Evolutionary conservation across 2,329 filamentous ascomycete genomes (phyloP), one percentile per base, ranked within the genome.

Genomic region (Teratosphaeria viscida): DNA sequence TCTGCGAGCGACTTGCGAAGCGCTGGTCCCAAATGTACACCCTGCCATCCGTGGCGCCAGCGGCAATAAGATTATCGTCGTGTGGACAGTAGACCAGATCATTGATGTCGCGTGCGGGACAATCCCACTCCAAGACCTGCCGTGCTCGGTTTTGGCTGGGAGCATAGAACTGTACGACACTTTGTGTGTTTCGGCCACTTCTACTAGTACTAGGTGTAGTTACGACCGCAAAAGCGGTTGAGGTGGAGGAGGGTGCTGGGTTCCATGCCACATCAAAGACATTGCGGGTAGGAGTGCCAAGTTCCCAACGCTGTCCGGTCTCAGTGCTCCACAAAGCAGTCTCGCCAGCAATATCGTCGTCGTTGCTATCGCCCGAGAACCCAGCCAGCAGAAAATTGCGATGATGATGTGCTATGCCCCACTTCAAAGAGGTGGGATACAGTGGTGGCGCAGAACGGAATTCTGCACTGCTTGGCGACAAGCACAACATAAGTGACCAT

Each of bases 1-100:
- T 62, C 39, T 77, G 71, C 0, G 75, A 73, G 14, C 71, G 71
- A 27, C 61, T 62, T 3, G 65, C 65, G 52, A 60, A 68, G 0
- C 84, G 80, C 32, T 75, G 68, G 66, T 86, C 84, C 82, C 83
- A 86, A 5, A 86, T 74, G 68, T 85, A 85, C 0, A 81, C 80
- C 34, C 74, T 74, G 2, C 83, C 82, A 68, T 85, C 77, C 0
- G 84, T 86, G 62, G 83, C 85, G 11, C 82, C 82, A 12, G 81
- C 82, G 7, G 82, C 80, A 12, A 85, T 72, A 58, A 84, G 74
- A 43, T 78, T 76, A 1, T 79, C 72, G 57, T 80, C 75, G 57
- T 77, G 68, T 0, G 78, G 78, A 59, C 74, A 75, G 59, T 67
- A 69, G 0, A 79, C 73, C 0, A 85, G 73, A 60, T 85, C 82